Percentiles rank a stretch among this genome's conserved stretches.
phyloP scores from a whole-genome alignment of 169 alveolate species.

The Perkinsus marinus region DNA sequence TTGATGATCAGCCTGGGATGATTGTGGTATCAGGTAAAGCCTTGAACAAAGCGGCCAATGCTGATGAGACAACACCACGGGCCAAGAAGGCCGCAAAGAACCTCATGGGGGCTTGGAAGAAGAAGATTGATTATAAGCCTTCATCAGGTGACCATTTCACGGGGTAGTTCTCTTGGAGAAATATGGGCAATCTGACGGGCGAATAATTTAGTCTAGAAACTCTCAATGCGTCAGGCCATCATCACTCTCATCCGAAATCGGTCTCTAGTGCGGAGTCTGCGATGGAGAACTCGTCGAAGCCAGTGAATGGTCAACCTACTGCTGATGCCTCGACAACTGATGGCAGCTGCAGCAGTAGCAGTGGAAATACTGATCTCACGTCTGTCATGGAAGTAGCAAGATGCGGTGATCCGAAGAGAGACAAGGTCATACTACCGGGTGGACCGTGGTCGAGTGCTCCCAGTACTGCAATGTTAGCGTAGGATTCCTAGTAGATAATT shows the following conservation, averaged over 20 bases:
- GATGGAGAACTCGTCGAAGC: neutral
- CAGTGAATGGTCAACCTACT: neutral
- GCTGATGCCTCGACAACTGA: neutral
- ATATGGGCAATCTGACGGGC: no score
- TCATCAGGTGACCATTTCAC: neutral
- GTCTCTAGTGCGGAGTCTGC: neutral
- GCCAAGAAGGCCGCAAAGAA: neutral
- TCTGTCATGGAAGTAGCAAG: neutral
- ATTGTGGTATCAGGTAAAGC: neutral
- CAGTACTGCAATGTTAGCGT: neutral
- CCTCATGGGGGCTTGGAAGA: neutral
- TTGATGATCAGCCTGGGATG: neutral
- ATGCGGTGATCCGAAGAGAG: neutral
- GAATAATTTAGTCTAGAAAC: no score
- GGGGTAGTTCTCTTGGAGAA: neutral
- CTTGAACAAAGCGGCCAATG: neutral
- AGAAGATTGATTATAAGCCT: neutral
- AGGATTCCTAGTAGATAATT: neutral
- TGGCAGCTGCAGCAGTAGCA: neutral
- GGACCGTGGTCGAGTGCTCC: neutral
- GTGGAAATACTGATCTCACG: neutral
- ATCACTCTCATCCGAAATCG: neutral
- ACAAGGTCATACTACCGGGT: neutral
- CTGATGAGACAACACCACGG: neutral
- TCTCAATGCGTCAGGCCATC: neutral